Base-by-base conservation (phyloP, 2,329 filamentous ascomycete species). In the Colletotrichum melonis region DNA sequence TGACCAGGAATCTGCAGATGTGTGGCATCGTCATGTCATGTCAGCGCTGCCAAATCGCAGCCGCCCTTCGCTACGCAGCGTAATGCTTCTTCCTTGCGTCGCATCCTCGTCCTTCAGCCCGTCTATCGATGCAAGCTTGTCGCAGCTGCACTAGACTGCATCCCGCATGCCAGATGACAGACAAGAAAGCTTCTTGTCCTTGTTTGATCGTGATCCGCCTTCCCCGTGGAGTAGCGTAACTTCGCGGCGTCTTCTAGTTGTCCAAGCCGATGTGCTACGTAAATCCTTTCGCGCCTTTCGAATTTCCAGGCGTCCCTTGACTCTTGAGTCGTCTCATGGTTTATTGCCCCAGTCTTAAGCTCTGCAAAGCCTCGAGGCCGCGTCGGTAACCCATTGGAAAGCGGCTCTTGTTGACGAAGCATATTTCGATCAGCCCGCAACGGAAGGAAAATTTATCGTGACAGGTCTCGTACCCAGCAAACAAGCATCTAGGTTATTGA, bases 401-500 rank as follows among this genome's bases (percentile, higher is more conserved):
- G 28, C 12, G 14, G 12, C 38, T 14, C 35, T 28, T 12, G 58
- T 59, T 69, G 42, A 63, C 26, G 58, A 71, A 35, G 59, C 42
- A n/a, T 64, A n/a, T 7, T n/a, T 60, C 8, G n/a, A 22, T n/a
- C 54, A 42, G 57, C 26, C 35, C 26, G 26, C 46, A 14, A n/a
- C 42, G 19, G 19, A 49, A 49, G n/a, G 28, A 22, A 54, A 19
- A 6, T 26, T 35, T 42, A 30, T 19, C n/a, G 30, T 55, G 66
- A 56, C 59, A 64, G 54, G 14, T 38, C 42, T 12, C 11, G 42
- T 69, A 64, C 54, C 66, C 69, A 72, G 59, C 59, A 69, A 64
- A 69, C 65, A 72, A 72, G 59, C 69, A 72, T 69, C 58, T 59
- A 32, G 52, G 49, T 64, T 52, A 63, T 38, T 60, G 19, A 38